Percentiles rank a stretch among this genome's conserved stretches.
phyloP scores from a whole-genome alignment of 768 basidiomycete species.

The Tulasnella sp. region DNA sequence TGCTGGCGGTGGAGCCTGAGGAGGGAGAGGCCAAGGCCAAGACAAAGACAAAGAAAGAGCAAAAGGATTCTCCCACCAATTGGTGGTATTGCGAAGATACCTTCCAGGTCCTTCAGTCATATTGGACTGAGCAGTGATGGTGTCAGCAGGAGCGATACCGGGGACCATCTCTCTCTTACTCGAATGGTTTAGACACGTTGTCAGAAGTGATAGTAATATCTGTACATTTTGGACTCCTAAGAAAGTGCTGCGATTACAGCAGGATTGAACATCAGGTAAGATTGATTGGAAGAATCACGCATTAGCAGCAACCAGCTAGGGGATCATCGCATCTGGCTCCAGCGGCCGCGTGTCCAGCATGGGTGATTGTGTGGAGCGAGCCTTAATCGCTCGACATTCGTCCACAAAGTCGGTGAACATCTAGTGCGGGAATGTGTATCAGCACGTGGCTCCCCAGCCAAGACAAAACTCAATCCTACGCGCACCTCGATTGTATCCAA shows the following conservation, averaged over 20 bases:
- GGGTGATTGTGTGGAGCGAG: not conserved
- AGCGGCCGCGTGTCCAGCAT: slow-evolving; percentile 7
- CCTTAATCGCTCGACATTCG: slow-evolving; percentile 51
- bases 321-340: not conserved
- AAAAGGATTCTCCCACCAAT: not conserved
- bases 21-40: not conserved
- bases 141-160: no score
- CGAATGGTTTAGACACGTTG: no score
- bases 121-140: slow-evolving; percentile 1
- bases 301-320: slow-evolving; percentile 2
- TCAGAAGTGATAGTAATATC: no score
- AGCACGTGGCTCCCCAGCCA: slow-evolving; percentile 6
- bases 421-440: slow-evolving; percentile 27
- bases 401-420: slow-evolving; percentile 91
- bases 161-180: no score
- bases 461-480: slow-evolving; percentile 10
- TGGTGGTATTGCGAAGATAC: slow-evolving; percentile 12
- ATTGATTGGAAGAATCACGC: not conserved
- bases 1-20: not conserved
- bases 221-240: no score
- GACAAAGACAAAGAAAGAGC: slow-evolving; percentile 2
- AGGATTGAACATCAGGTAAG: no score
- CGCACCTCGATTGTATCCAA: slow-evolving; percentile 92
- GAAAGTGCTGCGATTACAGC: no score
- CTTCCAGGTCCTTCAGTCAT: slow-evolving; percentile 6